These are phyloP conservation scores for Hypomontagnella submonticulosa DNA, from an alignment of 495 filamentous ascomycete genomes.

Conservation along the genomic window DNA sequence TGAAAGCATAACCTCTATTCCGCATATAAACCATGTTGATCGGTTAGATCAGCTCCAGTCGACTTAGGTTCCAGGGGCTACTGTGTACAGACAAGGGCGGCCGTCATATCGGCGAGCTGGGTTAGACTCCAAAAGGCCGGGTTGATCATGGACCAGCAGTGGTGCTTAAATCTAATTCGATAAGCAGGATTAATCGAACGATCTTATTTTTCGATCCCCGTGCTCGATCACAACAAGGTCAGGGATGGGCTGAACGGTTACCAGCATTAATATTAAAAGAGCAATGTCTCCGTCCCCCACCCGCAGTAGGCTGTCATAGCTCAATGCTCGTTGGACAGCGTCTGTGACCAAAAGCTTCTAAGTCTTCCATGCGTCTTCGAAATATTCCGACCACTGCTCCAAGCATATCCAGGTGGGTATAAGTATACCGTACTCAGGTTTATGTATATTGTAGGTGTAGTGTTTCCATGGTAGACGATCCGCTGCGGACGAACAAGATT, in stretches of 20 bases:
- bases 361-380: conserved; percentile 43
- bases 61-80: conserved; percentile 16
- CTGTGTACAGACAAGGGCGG: conserved; percentile 19
- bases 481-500: conserved; percentile 20
- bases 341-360: conserved; percentile 28
- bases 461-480: conserved; percentile 5
- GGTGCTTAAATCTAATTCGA: conserved; percentile 13
- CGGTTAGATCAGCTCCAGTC: conserved; percentile 14
- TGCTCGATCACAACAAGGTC: conserved; percentile 4
- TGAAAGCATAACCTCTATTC: conserved; percentile 1
- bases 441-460: conserved; percentile 9
- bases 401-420: background rate
- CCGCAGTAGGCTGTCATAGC: conserved; percentile 12
- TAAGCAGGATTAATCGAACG: conserved; percentile 21
- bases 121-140: conserved; percentile 16
- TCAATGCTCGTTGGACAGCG: conserved; percentile 12
- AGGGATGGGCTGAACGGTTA: conserved; percentile 23
- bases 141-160: background rate
- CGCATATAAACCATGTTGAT: conserved; percentile 10
- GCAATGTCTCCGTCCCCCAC: conserved; percentile 10
- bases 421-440: conserved; percentile 2
- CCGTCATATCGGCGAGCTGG: conserved; percentile 7
- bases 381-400: conserved; percentile 29
- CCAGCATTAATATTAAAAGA: conserved; percentile 32
- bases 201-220: conserved; percentile 19